phyloP scores from a whole-genome alignment of 352 stramenopile species.

The Phytopythium litorale region DNA sequence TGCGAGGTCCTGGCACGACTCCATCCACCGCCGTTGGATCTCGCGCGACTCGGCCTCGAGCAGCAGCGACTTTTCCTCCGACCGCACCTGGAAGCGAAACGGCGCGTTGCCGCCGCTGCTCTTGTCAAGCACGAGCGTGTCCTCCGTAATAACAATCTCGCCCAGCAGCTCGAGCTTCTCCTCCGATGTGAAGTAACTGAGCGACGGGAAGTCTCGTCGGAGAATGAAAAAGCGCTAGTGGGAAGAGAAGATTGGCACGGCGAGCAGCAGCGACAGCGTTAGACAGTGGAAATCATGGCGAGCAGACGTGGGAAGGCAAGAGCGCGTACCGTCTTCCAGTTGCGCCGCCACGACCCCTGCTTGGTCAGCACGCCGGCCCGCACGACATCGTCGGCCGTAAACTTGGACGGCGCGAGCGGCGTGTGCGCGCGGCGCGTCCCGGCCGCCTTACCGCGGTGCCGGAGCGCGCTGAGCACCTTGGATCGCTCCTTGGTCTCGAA shows the following conservation, averaged over 20 bases:
- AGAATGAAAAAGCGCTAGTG: conserved; percentile 73
- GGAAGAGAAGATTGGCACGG: not conserved
- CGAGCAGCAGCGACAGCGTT: not conserved
- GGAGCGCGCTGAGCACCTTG: conserved; percentile 71
- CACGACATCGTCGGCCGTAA: conserved; percentile 68
- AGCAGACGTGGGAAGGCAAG: not conserved
- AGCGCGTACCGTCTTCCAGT: conserved; percentile 69
- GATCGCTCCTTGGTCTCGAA: conserved; percentile 79
- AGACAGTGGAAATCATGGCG: not conserved
- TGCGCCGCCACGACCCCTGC: conserved; percentile 79
- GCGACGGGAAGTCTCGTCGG: conserved; percentile 60
- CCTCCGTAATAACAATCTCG: conserved; percentile 57
- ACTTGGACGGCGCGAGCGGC: conserved; percentile 40
- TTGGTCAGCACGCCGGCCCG: conserved; percentile 63
- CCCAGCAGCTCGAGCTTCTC: conserved; percentile 79
- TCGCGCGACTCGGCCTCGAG: conserved; percentile 65
- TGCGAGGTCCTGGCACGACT: conserved; percentile 60
- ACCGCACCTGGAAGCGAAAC: conserved; percentile 69
- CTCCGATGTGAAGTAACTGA: conserved; percentile 83
- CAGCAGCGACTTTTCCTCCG: conserved; percentile 46
- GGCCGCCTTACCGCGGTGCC: conserved; percentile 47
- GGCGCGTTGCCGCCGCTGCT: conserved; percentile 45
- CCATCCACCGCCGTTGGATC: conserved; percentile 66
- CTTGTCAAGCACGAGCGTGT: conserved; percentile 76
- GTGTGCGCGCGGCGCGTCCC: conserved; percentile 11